Evolutionary conservation across 352 stramenopile species (phyloP).

Genomic region (Globisporangium lucens): DNA sequence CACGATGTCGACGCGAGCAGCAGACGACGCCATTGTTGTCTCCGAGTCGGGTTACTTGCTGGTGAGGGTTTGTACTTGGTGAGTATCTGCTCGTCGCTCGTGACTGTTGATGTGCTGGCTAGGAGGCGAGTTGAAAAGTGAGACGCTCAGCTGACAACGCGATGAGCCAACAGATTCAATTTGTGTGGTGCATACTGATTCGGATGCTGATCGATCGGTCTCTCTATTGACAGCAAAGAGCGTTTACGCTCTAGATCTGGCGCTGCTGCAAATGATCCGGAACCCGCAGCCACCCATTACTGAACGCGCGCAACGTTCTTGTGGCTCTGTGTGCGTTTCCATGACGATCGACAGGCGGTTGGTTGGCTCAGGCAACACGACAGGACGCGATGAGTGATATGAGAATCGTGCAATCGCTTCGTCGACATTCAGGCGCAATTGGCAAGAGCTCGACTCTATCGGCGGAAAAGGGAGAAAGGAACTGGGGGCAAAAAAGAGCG

Average conservation of each 20-base stretch:
- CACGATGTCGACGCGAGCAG: slow-evolving; percentile 2
- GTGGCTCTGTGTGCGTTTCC: not conserved
- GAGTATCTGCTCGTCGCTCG: not conserved
- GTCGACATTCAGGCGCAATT: too few species aligned
- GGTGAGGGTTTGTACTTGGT: not conserved
- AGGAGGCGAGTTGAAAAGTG: not conserved
- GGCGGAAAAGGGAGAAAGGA: too few species aligned
- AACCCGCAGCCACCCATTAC: not conserved
- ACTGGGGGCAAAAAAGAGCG: too few species aligned
- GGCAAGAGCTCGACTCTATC: too few species aligned
- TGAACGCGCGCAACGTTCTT: not conserved
- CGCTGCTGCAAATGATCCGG: not conserved
- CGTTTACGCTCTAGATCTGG: not conserved
- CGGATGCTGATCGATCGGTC: not conserved
- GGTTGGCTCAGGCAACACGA: too few species aligned
- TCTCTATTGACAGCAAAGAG: not conserved
- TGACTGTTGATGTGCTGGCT: too few species aligned
- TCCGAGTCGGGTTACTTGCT: not conserved
- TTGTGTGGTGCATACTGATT: not conserved
- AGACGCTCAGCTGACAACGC: not conserved
- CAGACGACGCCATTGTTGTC: not conserved
- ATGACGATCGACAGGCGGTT: too few species aligned
- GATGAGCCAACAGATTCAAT: too few species aligned
- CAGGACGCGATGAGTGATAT: too few species aligned
- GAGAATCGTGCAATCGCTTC: too few species aligned